phyloP scores from a whole-genome alignment of 768 basidiomycete genomes.

The Dictyophora rubrovolvata region DNA sequence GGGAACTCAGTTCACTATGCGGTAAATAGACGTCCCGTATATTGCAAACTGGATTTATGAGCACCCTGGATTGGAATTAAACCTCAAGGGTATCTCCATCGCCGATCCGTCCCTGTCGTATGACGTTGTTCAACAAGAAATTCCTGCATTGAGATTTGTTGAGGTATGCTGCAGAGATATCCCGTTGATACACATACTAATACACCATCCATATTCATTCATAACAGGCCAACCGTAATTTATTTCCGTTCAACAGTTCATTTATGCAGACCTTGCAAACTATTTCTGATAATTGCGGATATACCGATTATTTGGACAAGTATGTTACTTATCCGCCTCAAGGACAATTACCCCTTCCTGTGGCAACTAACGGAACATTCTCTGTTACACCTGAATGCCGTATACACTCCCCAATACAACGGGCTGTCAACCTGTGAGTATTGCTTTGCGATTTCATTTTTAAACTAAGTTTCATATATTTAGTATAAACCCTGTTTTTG shows the following conservation, averaged over 20 bases:
- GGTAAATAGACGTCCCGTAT: slow-evolving; percentile 12
- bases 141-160: slow-evolving; percentile 15
- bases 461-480: not conserved
- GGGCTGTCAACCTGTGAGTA: slow-evolving; percentile 37
- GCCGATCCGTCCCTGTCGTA: slow-evolving; percentile 15
- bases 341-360: slow-evolving; percentile 24
- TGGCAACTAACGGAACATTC: slow-evolving; percentile 14
- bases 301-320: slow-evolving; percentile 24
- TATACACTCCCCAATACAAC: slow-evolving; percentile 39
- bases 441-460: slow-evolving; percentile 1
- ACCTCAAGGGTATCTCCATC: slow-evolving; percentile 17
- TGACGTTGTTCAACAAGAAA: slow-evolving; percentile 15
- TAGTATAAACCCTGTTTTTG: slow-evolving; percentile 47
- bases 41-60: slow-evolving; percentile 18
- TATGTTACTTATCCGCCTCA: slow-evolving; percentile 26
- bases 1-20: not conserved
- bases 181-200: slow-evolving; percentile 22
- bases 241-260: slow-evolving; percentile 49
- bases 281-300: slow-evolving; percentile 25
- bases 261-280: slow-evolving; percentile 38
- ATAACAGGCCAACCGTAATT: slow-evolving; percentile 39
- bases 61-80: slow-evolving; percentile 14
- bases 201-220: not conserved
- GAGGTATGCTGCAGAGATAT: slow-evolving; percentile 7
- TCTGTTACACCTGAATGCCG: slow-evolving; percentile 28